Evolutionary conservation across 1,284 basidiomycete species (phyloP).

Genomic region (Amylostereum areolatum): DNA sequence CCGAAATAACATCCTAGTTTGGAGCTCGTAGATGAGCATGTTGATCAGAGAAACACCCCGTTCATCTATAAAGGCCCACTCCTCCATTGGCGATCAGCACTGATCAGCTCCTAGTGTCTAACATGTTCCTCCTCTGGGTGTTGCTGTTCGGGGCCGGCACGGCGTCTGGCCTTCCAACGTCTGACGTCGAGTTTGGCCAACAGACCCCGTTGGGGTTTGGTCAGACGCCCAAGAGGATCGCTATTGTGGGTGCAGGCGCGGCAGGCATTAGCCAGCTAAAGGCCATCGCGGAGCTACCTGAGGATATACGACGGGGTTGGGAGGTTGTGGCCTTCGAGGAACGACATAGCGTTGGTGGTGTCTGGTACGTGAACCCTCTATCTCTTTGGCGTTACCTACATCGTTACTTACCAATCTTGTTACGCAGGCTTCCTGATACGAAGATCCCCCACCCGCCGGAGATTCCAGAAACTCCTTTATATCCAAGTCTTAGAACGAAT

Average conservation of each 20-base stretch:
- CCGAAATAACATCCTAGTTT: no score
- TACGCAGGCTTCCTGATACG: neutral
- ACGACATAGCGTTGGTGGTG: neutral
- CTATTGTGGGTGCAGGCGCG: neutral
- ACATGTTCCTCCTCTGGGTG: no score
- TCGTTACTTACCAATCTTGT: neutral
- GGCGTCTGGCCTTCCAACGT: no score
- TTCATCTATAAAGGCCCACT: no score
- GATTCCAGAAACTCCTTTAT: neutral
- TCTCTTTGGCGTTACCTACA: neutral
- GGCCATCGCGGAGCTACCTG: neutral
- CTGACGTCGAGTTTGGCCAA: neutral
- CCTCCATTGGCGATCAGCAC: no score
- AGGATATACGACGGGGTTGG: neutral
- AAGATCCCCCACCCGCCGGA: neutral
- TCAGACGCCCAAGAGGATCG: neutral
- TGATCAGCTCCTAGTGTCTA: no score
- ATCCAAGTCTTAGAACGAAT: neutral
- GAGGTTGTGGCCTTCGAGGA: neutral
- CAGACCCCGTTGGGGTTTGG: neutral
- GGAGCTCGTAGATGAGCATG: no score
- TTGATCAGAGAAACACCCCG: no score
- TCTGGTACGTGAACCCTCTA: neutral
- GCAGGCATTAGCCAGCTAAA: neutral
- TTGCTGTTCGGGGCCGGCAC: no score